phyloP scores from a whole-genome alignment of 2,329 filamentous ascomycete species.

The Colletotrichum camelliae region DNA sequence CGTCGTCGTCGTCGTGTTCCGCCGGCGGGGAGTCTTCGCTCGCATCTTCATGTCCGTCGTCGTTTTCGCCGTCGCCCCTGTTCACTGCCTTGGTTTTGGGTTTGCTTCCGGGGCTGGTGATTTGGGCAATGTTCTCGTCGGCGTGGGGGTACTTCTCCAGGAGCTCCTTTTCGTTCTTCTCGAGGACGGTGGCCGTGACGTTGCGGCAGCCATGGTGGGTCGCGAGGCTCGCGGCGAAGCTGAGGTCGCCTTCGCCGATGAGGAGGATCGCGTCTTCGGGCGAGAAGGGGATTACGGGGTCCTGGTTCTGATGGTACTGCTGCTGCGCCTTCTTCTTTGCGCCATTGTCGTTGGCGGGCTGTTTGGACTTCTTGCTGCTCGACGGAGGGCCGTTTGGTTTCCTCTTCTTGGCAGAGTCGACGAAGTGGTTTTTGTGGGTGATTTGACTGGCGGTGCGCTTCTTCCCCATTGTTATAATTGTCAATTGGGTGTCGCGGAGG shows the following conservation, averaged over 20 bases:
- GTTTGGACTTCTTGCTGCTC: slow-evolving; percentile 22
- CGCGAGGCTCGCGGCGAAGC: slow-evolving; percentile 73
- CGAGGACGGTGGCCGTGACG: slow-evolving; percentile 73
- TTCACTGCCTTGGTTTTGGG: not conserved
- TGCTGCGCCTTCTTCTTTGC: slow-evolving; percentile 23
- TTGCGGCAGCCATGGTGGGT: slow-evolving; percentile 69
- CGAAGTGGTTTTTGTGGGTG: slow-evolving; percentile 19
- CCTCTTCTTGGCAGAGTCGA: slow-evolving; percentile 18
- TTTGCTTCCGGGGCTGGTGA: slow-evolving; percentile 35
- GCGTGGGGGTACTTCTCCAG: slow-evolving; percentile 77
- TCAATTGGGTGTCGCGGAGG: not conserved
- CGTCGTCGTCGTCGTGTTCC: not conserved
- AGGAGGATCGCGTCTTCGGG: slow-evolving; percentile 73
- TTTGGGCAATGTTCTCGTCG: slow-evolving; percentile 58
- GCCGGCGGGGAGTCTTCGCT: slow-evolving; percentile 18
- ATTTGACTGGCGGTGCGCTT: slow-evolving; percentile 45
- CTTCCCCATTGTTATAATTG: slow-evolving; percentile 37
- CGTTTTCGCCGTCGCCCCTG: not conserved
- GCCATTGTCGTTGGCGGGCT: slow-evolving; percentile 2
- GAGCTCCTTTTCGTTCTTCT: slow-evolving; percentile 62
- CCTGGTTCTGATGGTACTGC: slow-evolving; percentile 34
- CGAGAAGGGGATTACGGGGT: slow-evolving; percentile 70
- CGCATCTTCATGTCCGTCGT: not conserved
- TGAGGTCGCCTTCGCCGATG: slow-evolving; percentile 82
- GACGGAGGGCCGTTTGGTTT: slow-evolving; percentile 6